Evolutionary conservation across 305 asterid species (phyloP).

Genomic region (Solanum hybrid): DNA sequence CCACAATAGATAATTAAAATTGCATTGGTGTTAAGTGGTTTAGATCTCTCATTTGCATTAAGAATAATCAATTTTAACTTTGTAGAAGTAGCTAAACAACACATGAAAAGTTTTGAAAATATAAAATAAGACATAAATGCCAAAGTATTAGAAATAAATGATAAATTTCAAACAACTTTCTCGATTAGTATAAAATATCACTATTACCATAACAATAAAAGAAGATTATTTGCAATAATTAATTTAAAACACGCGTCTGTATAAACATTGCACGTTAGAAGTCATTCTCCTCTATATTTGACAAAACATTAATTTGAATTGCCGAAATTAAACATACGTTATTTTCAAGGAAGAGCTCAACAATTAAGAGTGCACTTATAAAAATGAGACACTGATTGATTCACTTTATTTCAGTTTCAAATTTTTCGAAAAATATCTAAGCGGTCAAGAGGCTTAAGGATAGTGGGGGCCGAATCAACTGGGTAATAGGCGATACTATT

Average conservation of each 20-base stretch:
- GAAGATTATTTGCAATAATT: background rate
- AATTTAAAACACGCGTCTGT: background rate
- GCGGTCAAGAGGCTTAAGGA: too few relatives aligned
- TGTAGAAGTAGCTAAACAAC: background rate
- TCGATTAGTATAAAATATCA: background rate
- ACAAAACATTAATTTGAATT: background rate
- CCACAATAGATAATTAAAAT: background rate
- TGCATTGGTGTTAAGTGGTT: background rate
- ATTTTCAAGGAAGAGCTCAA: background rate
- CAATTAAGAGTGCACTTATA: background rate
- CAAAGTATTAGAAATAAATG: background rate
- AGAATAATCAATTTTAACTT: background rate
- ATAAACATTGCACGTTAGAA: background rate
- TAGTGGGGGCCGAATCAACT: too few relatives aligned
- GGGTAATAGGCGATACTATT: background rate
- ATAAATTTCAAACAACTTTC: background rate
- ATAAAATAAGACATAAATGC: background rate
- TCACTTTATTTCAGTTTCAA: background rate
- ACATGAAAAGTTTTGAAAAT: background rate
- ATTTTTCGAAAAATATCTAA: background rate
- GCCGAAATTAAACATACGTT: background rate
- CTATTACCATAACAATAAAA: background rate
- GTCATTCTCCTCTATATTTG: background rate
- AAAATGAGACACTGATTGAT: background rate
- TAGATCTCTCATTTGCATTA: background rate